Conservation (phyloP, 2,329 filamentous ascomycete species). For the Aureobasidium sp. region DNA sequence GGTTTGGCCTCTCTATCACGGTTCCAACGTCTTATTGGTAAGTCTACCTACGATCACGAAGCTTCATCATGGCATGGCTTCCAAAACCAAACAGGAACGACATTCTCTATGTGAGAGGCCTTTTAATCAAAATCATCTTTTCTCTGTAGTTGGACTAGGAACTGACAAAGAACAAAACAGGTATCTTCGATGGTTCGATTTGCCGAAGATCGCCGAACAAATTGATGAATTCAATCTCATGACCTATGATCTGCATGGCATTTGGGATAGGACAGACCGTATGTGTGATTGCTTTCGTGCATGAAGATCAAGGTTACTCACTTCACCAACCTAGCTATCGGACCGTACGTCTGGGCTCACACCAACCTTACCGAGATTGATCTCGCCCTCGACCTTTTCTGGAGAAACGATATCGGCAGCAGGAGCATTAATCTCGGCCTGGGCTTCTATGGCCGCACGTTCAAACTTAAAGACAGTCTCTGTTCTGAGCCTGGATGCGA, state of each 20-base stretch:
- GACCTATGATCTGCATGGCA: constrained; percentile 41
- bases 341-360: constrained; percentile 27
- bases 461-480: constrained; percentile 23
- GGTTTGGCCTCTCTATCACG: constrained; percentile 25
- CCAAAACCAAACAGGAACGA: too few species aligned
- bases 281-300: too few species aligned
- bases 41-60: too few species aligned
- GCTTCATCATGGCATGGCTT: too few species aligned
- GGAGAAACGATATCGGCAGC: constrained; percentile 37
- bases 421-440: constrained; percentile 39
- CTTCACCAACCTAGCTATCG: too few species aligned
- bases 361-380: constrained; percentile 44
- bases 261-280: constrained; percentile 31
- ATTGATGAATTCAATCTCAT: constrained; percentile 36
- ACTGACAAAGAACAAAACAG: too few species aligned
- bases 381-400: constrained; percentile 38
- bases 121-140: too few species aligned
- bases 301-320: too few species aligned
- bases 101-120: too few species aligned
- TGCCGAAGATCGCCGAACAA: constrained; percentile 19
- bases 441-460: constrained; percentile 40
- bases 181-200: constrained; percentile 30
- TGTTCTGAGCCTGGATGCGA: constrained; percentile 19
- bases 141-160: too few species aligned
- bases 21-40: constrained; percentile 26